Base-by-base conservation (phyloP, 2,329 filamentous ascomycete genomes). In the Colletotrichum noveboracense region DNA sequence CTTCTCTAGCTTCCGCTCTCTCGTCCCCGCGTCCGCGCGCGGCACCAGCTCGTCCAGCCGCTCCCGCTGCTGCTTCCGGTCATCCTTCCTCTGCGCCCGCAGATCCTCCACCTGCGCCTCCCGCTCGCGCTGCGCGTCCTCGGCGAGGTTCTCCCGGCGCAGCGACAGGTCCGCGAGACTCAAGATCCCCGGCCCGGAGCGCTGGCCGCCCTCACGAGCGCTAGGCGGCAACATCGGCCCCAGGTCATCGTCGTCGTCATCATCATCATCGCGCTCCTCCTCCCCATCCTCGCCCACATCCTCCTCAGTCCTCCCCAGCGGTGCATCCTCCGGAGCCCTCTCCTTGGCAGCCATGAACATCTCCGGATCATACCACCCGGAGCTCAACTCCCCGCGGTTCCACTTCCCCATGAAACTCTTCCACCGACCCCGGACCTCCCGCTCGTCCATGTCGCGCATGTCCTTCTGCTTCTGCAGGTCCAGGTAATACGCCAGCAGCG, bases 381-480 rank as follows among this genome's bases (percentile, higher is more conserved):
- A 94, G 6, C 94, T 94, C 77, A 98, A 88, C 85, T 96, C 95
- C 81, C 93, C 94, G 80, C 92, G 91, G 86, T 99, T 99, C 96
- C 97, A 99, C 88, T 96, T 96, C 6, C 91, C 89, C 14, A 96
- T 84, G 80, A 98, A 99, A 82, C 95, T 96, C 89, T 98, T 98
- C 96, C 96, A 99, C 71, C 96, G 88, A 2, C 96, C 96, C 78
- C 90, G 93, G 1, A 93, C 85, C 82, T 98, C 96, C n/a, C 91
- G 89, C 77, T 95, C 93, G 71, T 92, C 90, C 78, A 98, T 87
- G 12, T 91, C 89, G 21, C 92, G 88, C 2, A 97, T 86, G 69
- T 93, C 86, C 55, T 94, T 89, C 52, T 92, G 89, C 85, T 98
- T 98, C 84, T 98, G 96, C 38, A 98, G 91, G 79, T 96, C 94